Evolutionary conservation across 2,329 filamentous ascomycete species (phyloP), one percentile per base, ranked within the genome.

Genomic region (Capronia coronata): DNA sequence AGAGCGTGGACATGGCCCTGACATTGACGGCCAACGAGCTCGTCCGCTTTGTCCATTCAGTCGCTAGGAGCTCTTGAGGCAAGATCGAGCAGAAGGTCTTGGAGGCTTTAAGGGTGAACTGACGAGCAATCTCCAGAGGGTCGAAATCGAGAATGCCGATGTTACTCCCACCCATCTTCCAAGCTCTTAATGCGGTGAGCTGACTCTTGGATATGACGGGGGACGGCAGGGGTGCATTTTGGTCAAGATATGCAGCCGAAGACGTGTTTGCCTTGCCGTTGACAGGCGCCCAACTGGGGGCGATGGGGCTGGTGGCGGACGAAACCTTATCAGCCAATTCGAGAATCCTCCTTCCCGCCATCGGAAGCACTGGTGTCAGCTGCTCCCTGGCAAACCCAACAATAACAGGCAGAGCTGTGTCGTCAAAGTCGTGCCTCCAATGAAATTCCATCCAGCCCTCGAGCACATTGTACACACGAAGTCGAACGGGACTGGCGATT

Each of bases 391-490:
- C 89, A 67, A 98, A 98, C 1, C 80, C 74, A 27, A 84, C 75
- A 55, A 98, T 94, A 42, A 86, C 72, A 0, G 77, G 74, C 7
- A 98, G 74, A 1, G 90, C 88, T 10, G 80, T 77, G 46, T 80
- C 79, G 64, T 98, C 93, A 9, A 83, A 82, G 51, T 88, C 81
- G 56, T 87, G 81, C 41, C 86, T 82, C 91, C 93, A 98, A 68
- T 98, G 89, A 5, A 86, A 93, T 70, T 97, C 93, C 16, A 98
- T 74, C 93, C 93, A 98, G 35, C 87, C 86, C 68, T 98, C 98
- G 75, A 98, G 88, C 49, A 89, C 84, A 65, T 98, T 97, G 73
- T 94, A 97, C 1, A 97, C 88, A 44, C 93, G 82, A 41, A 98
- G 73, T 43, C 90, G 83, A 18, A 97, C 91, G 0, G 91, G 87